Conservation (phyloP, 371 early-diverging fungal species). For the Choanephora cucurbitarum region DNA sequence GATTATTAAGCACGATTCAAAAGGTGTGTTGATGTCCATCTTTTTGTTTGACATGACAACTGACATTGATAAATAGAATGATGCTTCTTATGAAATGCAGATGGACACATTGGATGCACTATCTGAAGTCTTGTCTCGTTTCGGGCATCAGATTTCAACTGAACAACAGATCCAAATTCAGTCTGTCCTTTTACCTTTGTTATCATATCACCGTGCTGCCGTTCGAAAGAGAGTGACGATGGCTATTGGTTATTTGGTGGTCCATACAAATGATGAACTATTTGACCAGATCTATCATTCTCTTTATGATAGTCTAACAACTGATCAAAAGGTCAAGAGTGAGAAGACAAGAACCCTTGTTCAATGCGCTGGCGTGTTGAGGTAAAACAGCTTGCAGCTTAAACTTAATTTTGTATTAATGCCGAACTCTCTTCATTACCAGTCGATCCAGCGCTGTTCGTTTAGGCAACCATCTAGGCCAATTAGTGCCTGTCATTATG, state of each 20-base stretch:
- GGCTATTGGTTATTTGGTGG: slow-evolving; percentile 76
- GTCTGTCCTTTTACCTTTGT: slow-evolving; percentile 63
- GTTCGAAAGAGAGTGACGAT: slow-evolving; percentile 82
- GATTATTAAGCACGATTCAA: slow-evolving; percentile 60
- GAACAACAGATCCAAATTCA: slow-evolving; percentile 64
- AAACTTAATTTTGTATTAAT: neutral
- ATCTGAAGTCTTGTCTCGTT: slow-evolving; percentile 77
- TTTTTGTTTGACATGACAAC: neutral
- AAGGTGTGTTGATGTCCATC: slow-evolving; percentile 31
- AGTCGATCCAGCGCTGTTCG: slow-evolving; percentile 76
- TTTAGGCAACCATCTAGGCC: slow-evolving; percentile 67
- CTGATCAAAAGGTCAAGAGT: slow-evolving; percentile 45
- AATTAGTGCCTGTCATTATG: slow-evolving; percentile 70
- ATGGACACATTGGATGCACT: slow-evolving; percentile 86
- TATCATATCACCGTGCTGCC: slow-evolving; percentile 76
- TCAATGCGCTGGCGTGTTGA: slow-evolving; percentile 72
- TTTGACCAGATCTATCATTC: slow-evolving; percentile 63
- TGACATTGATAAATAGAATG: slow-evolving; percentile 22
- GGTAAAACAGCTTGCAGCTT: too few relatives aligned
- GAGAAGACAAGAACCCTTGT: slow-evolving; percentile 76
- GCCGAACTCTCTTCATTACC: slow-evolving; percentile 2
- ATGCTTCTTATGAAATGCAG: slow-evolving; percentile 70
- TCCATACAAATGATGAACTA: slow-evolving; percentile 68
- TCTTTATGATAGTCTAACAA: slow-evolving; percentile 35
- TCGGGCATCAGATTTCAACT: slow-evolving; percentile 63